A percentile compares a stretch with the other conserved stretches of the same genome.
phyloP scores from a whole-genome alignment of 495 filamentous ascomycete species.

The Xylaria grammica region DNA sequence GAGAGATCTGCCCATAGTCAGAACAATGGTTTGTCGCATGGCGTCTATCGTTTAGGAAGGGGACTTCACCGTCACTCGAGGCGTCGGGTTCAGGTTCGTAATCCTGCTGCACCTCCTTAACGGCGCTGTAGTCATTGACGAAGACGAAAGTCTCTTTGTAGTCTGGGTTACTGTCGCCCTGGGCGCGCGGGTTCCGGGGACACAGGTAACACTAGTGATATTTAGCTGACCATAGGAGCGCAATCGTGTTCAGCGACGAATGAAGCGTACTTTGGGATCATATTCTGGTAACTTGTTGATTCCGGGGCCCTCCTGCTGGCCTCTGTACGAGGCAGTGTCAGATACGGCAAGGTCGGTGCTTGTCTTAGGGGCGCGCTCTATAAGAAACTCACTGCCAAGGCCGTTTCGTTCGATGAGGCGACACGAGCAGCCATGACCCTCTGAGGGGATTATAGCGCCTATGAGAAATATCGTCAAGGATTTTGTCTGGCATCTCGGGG shows the following conservation, averaged over 20 bases:
- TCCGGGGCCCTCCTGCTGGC: constrained; percentile 84
- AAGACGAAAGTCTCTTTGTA: constrained; percentile 92
- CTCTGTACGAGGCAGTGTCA: constrained; percentile 57
- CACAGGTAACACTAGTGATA: constrained; percentile 85
- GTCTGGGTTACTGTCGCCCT: constrained; percentile 84
- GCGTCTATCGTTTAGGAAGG: neutral
- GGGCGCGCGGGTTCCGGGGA: constrained; percentile 89
- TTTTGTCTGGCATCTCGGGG: constrained; percentile 58
- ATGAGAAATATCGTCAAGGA: constrained; percentile 97
- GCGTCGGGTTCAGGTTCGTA: constrained; percentile 40
- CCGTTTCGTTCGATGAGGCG: constrained; percentile 92
- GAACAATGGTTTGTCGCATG: neutral
- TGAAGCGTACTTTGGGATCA: constrained; percentile 67
- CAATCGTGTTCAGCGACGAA: neutral
- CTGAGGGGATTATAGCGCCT: constrained; percentile 90
- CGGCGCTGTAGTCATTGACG: constrained; percentile 96
- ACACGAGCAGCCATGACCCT: constrained; percentile 90
- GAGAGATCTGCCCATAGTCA: constrained; percentile 61
- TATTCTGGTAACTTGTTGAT: constrained; percentile 78
- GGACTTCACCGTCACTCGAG: constrained; percentile 38
- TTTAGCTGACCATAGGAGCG: constrained; percentile 19
- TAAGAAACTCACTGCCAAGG: constrained; percentile 90
- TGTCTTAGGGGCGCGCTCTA: neutral
- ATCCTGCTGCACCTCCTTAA: constrained; percentile 85
- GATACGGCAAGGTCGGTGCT: constrained; percentile 10